Evolutionary conservation across 1,284 basidiomycete species (phyloP).

Genomic region (Fomes fomentarius): DNA sequence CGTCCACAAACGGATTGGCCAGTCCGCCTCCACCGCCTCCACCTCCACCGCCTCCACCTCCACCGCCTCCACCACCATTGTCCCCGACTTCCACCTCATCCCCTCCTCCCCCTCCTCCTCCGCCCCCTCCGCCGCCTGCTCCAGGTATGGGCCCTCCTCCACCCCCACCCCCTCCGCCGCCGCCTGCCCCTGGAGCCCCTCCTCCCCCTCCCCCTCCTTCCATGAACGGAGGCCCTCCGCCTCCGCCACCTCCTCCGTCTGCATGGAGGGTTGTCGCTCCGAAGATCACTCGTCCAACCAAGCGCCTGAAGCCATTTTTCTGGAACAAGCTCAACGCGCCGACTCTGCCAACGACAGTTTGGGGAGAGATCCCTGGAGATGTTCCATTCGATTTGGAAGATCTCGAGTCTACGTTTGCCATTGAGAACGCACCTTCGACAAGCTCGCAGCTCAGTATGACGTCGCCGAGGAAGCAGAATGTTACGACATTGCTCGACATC

Average conservation of each 20-base stretch:
- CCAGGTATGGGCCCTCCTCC: conserved; percentile 25
- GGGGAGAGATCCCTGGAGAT: conserved; percentile 59
- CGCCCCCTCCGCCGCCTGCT: conserved; percentile 26
- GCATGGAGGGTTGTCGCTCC: conserved; percentile 37
- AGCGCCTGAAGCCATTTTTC: conserved; percentile 85
- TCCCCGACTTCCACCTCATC: conserved; percentile 28
- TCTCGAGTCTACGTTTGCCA: conserved; percentile 72
- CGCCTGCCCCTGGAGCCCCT: conserved; percentile 32
- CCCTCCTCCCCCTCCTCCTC: conserved; percentile 20
- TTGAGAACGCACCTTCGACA: conserved; percentile 53
- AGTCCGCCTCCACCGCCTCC: conserved; percentile 23
- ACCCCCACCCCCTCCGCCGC: conserved; percentile 36
- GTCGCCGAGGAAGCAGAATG: conserved; percentile 57
- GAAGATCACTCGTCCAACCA: conserved; percentile 44
- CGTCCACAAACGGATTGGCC: neutral
- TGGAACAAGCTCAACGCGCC: conserved; percentile 79
- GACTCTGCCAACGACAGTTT: conserved; percentile 60
- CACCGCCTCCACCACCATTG: conserved; percentile 26
- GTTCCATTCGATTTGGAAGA: conserved; percentile 66
- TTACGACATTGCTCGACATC: conserved; percentile 77
- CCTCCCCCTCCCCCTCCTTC: conserved; percentile 39
- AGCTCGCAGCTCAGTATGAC: conserved; percentile 45
- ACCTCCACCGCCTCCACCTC: conserved; percentile 22
- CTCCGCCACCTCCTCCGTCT: conserved; percentile 36
- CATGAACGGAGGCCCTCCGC: conserved; percentile 30